Conservation (phyloP, 2,329 filamentous ascomycete species). For the Trichoderma harzianum region DNA sequence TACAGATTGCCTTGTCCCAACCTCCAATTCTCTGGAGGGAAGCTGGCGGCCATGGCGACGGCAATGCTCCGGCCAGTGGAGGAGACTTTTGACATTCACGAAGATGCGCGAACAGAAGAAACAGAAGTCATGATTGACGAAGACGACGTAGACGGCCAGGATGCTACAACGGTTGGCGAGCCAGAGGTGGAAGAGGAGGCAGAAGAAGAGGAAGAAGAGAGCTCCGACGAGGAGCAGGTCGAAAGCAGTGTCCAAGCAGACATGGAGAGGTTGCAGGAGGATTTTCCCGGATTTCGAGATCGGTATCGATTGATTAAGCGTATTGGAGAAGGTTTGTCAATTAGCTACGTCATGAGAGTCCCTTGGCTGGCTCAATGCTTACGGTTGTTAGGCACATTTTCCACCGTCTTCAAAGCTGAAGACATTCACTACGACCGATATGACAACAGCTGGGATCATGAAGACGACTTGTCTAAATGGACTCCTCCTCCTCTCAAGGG, state of each 20-base stretch:
- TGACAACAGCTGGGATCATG: slow-evolving; percentile 82
- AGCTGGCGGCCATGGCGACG: slow-evolving; percentile 3
- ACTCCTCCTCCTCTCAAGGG: slow-evolving; percentile 63
- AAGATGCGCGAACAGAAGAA: slow-evolving; percentile 49
- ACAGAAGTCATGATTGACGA: slow-evolving; percentile 49
- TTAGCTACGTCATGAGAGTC: not conserved
- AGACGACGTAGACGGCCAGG: slow-evolving; percentile 31
- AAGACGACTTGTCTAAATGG: slow-evolving; percentile 64
- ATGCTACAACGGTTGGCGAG: slow-evolving; percentile 24
- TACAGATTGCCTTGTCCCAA: not conserved
- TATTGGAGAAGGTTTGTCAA: slow-evolving; percentile 79
- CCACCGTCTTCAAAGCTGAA: slow-evolving; percentile 97
- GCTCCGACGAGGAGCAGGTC: slow-evolving; percentile 59
- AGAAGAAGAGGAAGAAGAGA: slow-evolving; percentile 39
- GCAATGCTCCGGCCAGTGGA: slow-evolving; percentile 27
- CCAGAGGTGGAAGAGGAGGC: slow-evolving; percentile 28
- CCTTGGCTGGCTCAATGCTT: not conserved
- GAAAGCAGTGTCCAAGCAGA: slow-evolving; percentile 73
- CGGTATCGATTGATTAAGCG: slow-evolving; percentile 90
- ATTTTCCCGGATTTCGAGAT: slow-evolving; percentile 78
- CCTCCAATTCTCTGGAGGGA: not conserved
- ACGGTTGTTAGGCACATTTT: slow-evolving; percentile 74
- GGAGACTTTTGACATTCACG: slow-evolving; percentile 47
- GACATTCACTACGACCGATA: slow-evolving; percentile 82
- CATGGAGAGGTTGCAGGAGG: slow-evolving; percentile 78